Evolutionary conservation across 1,284 basidiomycete species (phyloP), one percentile per base, ranked within the genome.

Genomic region (Agaricales sp.): DNA sequence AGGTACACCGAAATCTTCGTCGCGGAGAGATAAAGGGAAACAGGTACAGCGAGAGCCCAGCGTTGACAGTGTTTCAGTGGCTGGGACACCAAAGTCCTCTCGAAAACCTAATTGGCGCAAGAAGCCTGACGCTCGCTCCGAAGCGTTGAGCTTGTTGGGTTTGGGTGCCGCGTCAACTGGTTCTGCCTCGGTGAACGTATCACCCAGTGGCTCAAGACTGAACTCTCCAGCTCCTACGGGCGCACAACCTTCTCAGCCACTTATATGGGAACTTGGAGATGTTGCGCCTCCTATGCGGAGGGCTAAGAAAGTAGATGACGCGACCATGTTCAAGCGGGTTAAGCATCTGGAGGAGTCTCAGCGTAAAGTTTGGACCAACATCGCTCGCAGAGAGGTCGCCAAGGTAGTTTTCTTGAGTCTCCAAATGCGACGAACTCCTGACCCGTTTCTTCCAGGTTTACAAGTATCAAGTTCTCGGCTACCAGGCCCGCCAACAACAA

Each of bases 281-380:
- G 56, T 63, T 3, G 74, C 81, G 38, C 84, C 82, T 8, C 76
- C 80, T 19, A 63, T 89, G 58, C 84, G 73, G 65, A 80, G 73
- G 54, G 84, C 85, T 6, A 86, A 83, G 63, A 85, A 80, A 60
- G 69, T 87, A 3, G 87, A 88, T 50, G 83, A 85, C 47, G 67
- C 63, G 48, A 71, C 77, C 2, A 84, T 86, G 76, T 61, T 75
- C 19, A 87, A 88, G 60, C 77, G 87, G 25, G 70, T 90, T 47
- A 82, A 79, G 61, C 73, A 77, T 2, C 60, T 93, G 35, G 89
- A 93, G 60, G 90, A 93, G 58, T 71, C 87, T 1, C 90, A 92
- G 65, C 76, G 78, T 53, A 88, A 89, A 63, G 85, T 89, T 6
- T 94, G 92, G 91, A 80, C 81, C 20, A 83, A 81, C 55, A 90